These are phyloP conservation scores for Aspergillus piperis DNA, from an alignment of 2,329 filamentous ascomycete genomes.

Conservation along the genomic window DNA sequence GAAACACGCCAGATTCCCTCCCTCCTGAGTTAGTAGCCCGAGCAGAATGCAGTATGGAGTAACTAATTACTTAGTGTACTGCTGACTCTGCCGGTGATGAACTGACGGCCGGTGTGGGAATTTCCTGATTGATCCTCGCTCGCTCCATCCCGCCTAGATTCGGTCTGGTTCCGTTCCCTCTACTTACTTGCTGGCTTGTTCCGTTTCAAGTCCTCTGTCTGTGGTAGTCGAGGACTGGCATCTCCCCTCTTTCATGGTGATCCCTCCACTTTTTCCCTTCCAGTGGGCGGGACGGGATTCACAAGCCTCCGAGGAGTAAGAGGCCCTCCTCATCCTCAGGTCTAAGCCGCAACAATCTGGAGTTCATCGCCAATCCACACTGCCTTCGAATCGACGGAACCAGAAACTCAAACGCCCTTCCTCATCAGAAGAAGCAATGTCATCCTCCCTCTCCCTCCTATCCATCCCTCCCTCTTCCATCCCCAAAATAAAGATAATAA, in stretches of 20 bases:
- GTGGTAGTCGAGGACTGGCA: neutral
- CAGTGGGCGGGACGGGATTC: slow-evolving; percentile 14
- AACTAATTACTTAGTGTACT: neutral
- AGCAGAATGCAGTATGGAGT: no score
- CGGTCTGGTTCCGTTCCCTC: no score
- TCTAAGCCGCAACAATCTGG: slow-evolving; percentile 10
- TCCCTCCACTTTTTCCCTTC: neutral
- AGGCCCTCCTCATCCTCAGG: neutral
- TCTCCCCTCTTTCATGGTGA: neutral
- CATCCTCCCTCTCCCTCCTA: neutral
- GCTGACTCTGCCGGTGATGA: slow-evolving; percentile 2
- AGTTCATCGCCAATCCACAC: neutral
- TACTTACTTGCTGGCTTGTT: no score
- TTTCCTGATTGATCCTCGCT: no score
- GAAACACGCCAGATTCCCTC: neutral
- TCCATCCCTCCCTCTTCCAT: neutral
- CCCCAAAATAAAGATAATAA: neutral
- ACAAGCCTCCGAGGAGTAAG: neutral
- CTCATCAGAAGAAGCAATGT: neutral
- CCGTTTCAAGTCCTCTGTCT: no score
- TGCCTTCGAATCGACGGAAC: neutral
- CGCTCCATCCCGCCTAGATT: no score
- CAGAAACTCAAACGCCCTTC: neutral
- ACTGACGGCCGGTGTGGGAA: neutral
- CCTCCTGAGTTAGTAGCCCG: neutral